Base-by-base conservation (phyloP, 352 stramenopile genomes). In the Pythium aristosporum region DNA sequence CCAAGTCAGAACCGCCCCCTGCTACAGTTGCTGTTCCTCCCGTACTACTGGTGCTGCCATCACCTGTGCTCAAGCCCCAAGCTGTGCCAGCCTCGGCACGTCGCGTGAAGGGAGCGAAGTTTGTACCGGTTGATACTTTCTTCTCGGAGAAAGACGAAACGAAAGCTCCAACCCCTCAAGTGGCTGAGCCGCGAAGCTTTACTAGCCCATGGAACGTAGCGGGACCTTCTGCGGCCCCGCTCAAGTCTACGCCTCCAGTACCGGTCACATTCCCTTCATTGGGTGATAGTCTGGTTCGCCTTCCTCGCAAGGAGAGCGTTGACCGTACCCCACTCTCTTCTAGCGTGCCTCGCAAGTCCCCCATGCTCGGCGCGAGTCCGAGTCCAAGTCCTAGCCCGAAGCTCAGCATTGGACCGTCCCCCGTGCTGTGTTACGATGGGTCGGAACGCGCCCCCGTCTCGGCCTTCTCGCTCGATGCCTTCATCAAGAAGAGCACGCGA, bases 391-490 rank as follows among this genome's bases (percentile, higher is more conserved):
- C 25, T 30, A 30, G 25, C 25, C 75, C 77, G 0, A 65, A 62
- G 13, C 54, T 79, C 34, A 62, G 63, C 0, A 70, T 71, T 36
- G 63, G 67, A 6, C 51, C 68, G 2, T 73, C 71, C 1, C 69
- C 72, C 28, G 66, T 86, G 28, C 51, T 88, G 37, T 68, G 69
- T 9, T 72, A 80, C n/a, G 82, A 91, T 37, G 79, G 77, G 6
- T 70, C 71, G 7, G 73, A 80, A 39, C 72, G 71, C 23, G 55
- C 74, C 25, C 71, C 80, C 11, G 60, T 82, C 36, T 73, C 79
- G 30, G 65, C 77, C 18, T 91, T 91, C 63, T 85, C 82, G 1
- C 68, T 91, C 12, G 76, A 89, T 51, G 74, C 74, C 3, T 91
- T 89, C 55, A 69, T 91, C 32, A 88, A 88, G 61, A 76, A 85